Percentiles rank a stretch among this genome's conserved stretches.
Evolutionary conservation across 192 early-diverging fungal genomes (phyloP).

Genomic region (Coemansia brasiliensis): DNA sequence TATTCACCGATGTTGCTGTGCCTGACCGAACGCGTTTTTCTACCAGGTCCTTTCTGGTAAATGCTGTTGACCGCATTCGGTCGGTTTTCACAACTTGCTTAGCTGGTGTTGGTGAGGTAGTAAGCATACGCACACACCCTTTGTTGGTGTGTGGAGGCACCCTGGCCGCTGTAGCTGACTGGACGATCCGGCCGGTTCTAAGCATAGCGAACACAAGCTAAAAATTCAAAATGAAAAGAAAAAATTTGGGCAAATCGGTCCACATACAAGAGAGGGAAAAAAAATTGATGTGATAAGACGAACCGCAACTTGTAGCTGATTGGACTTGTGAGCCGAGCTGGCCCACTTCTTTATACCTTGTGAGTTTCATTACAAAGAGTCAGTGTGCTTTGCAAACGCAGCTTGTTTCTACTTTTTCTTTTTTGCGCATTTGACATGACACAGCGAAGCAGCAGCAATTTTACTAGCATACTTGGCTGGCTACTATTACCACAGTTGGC

Average conservation of each 20-base stretch:
- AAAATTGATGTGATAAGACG: too few species aligned
- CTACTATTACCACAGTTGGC: slow-evolving; percentile 42
- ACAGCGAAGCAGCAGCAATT: slow-evolving; percentile 6
- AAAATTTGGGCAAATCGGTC: too few species aligned
- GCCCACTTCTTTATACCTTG: too few species aligned
- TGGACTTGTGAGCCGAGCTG: too few species aligned
- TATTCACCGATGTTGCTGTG: slow-evolving; percentile 35
- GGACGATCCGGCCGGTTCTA: slow-evolving; percentile 12
- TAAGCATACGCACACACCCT: slow-evolving; percentile 8
- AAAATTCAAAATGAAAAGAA: too few species aligned
- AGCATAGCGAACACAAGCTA: slow-evolving; percentile 17
- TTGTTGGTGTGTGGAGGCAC: not conserved
- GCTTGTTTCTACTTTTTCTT: not conserved
- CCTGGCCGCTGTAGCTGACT: slow-evolving; percentile 9
- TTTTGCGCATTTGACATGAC: slow-evolving; percentile 2
- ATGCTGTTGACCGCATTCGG: slow-evolving; percentile 45
- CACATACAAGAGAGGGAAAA: too few species aligned
- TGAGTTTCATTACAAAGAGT: too few species aligned
- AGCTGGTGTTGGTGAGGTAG: not conserved
- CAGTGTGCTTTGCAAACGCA: too few species aligned
- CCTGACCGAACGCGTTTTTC: slow-evolving; percentile 25
- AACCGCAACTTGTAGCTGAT: too few species aligned
- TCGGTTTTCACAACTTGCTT: slow-evolving; percentile 21
- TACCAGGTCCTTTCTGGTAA: slow-evolving; percentile 21
- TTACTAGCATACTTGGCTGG: slow-evolving; percentile 44